Base-by-base conservation (phyloP, 176 grass and related monocot species). In the Rhynchospora breviuscula region DNA sequence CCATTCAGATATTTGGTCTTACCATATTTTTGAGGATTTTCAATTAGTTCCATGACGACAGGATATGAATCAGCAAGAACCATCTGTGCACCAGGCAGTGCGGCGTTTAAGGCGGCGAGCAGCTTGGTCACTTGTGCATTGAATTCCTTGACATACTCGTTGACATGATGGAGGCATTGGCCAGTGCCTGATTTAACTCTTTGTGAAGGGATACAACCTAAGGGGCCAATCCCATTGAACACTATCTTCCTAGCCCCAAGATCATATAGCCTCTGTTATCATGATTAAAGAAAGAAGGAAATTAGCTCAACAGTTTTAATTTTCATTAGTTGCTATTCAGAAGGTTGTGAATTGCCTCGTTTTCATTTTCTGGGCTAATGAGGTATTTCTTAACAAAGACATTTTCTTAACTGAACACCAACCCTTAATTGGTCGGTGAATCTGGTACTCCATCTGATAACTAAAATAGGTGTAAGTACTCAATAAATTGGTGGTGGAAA, bases 161-260 rank as follows among this genome's bases (percentile, higher is more conserved):
- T 99, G 75, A 92, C 96, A 23, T 84, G 60, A 17, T 90, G 86
- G 8, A 99, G 91, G 89, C 96, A 99, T 77, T 82, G 47, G 10
- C 96, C 96, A 31, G 79, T 80, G 60, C 71, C 81, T 2, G 96
- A 86, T 45, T 80, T 87, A 6, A 88, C 93, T 75, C 96, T 85
- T 85, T 95, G 96, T 67, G 96, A 99, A 29, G 93, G 96, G 76
- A 95, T 99, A 89, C 96, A 95, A 56, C 96, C 93, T 7, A 99
- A 86, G 15, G 96, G 96, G 5, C 87, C 91, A 23, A 99, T 62
- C 21, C 96, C 86, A 49, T 85, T 91, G 89, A 99, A 99, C 84
- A 88, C 87, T 25, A 93, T 31, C 70, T 91, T 89, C 44, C 96
- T 92, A 5, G 96, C 96, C 5, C 96, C 96, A 12, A 95, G 91